phyloP scores from a whole-genome alignment of 768 basidiomycete species.

The Pleurotus salmoneostramineus region DNA sequence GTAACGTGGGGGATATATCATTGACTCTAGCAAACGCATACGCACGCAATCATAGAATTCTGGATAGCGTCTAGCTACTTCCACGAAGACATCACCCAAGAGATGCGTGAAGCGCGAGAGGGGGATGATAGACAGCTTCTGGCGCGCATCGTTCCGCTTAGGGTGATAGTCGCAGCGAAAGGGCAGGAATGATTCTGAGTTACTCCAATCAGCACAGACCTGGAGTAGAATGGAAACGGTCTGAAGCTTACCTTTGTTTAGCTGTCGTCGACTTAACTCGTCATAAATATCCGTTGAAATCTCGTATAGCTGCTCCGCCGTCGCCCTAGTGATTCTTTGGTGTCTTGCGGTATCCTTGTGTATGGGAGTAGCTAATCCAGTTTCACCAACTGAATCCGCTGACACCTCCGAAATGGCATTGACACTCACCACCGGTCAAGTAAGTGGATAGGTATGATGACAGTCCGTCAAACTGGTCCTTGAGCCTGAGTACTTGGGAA shows the following conservation, averaged over 20 bases:
- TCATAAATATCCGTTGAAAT: slow-evolving; percentile 1
- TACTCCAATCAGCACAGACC: background rate
- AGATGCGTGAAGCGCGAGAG: slow-evolving; percentile 20
- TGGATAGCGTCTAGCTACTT: slow-evolving; percentile 67
- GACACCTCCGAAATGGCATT: background rate
- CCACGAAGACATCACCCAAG: slow-evolving; percentile 71
- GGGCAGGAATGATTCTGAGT: background rate
- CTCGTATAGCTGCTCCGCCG: background rate
- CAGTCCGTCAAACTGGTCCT: background rate
- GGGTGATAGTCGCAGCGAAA: slow-evolving; percentile 55
- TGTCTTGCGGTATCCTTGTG: background rate
- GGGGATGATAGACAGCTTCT: background rate
- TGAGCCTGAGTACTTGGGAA: background rate
- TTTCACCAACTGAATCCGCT: background rate
- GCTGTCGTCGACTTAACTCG: background rate
- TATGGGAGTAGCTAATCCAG: background rate
- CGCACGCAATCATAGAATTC: slow-evolving; percentile 48
- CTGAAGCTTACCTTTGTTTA: background rate
- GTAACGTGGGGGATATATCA: background rate
- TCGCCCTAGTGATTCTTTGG: background rate
- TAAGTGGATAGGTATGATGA: background rate
- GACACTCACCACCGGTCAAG: background rate
- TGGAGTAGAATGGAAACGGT: background rate
- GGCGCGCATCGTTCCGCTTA: slow-evolving; percentile 59
- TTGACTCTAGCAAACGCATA: background rate